Evolutionary conservation across 139 green algal species (phyloP).

Genomic region (Trebouxia sp.): DNA sequence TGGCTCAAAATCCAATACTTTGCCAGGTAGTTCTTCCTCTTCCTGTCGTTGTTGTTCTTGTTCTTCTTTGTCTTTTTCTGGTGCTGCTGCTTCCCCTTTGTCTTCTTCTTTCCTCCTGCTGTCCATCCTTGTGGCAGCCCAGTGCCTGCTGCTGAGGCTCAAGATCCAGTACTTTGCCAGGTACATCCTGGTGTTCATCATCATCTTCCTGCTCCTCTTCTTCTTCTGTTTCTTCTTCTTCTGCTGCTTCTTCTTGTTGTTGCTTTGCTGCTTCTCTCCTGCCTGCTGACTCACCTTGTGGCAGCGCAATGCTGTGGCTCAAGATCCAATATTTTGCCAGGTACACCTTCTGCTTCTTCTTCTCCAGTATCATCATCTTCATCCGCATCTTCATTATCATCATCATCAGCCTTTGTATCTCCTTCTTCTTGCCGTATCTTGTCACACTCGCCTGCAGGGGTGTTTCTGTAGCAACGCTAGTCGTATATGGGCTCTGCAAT

Average conservation of each 20-base stretch:
- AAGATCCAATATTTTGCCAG: slow-evolving; percentile 27
- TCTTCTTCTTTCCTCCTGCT: too few species aligned
- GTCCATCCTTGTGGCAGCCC: slow-evolving; percentile 39
- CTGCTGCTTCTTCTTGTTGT: too few species aligned
- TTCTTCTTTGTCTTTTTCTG: too few species aligned
- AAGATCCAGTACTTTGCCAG: slow-evolving; percentile 27
- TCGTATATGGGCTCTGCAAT: too few species aligned
- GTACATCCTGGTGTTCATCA: background rate
- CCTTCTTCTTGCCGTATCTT: too few species aligned
- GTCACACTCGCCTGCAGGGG: too few species aligned
- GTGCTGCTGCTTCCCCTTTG: too few species aligned
- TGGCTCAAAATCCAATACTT: slow-evolving; percentile 38
- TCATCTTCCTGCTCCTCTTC: background rate
- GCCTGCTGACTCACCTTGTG: slow-evolving; percentile 43
- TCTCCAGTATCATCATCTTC: background rate
- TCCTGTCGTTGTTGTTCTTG: background rate
- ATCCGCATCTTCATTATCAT: background rate
- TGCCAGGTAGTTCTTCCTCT: background rate
- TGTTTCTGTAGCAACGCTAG: too few species aligned
- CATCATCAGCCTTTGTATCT: too few species aligned
- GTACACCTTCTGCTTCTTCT: too few species aligned
- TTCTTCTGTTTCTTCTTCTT: too few species aligned
- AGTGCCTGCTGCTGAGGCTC: slow-evolving; percentile 47
- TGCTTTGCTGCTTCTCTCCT: too few species aligned
- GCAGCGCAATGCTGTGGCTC: slow-evolving; percentile 47